Evolutionary conservation across 2,329 filamentous ascomycete genomes (phyloP).

Genomic region (Plectosphaerella plurivora): DNA sequence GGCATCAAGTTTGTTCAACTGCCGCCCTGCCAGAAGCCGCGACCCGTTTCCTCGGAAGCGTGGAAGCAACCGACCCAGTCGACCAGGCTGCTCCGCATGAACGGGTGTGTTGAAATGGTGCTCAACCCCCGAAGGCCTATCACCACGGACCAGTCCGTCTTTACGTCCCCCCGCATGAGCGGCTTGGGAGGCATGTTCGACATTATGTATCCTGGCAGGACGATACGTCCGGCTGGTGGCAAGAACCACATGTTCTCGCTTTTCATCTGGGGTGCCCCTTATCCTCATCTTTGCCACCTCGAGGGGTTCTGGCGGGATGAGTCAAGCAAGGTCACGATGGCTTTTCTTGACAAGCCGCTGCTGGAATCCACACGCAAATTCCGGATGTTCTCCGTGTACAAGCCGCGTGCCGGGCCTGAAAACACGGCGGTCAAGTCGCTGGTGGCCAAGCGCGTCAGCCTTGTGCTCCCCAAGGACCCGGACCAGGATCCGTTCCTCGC

Average conservation of each 20-base stretch:
- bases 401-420: constrained; percentile 29
- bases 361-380: constrained; percentile 37
- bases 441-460: constrained; percentile 40
- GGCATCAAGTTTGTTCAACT: constrained; percentile 39
- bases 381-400: constrained; percentile 40
- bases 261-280: neutral
- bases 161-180: constrained; percentile 18
- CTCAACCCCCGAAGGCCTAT: no score
- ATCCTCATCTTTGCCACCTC: neutral
- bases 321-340: constrained; percentile 26
- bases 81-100: constrained; percentile 34
- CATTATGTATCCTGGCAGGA: no score
- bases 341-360: constrained; percentile 44
- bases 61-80: constrained; percentile 30
- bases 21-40: constrained; percentile 34
- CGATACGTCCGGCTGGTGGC: no score
- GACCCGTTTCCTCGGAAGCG: neutral
- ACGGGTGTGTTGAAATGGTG: no score
- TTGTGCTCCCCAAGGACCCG: constrained; percentile 39
- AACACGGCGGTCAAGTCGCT: constrained; percentile 46
- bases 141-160: constrained; percentile 24
- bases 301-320: neutral
- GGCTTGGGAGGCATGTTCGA: no score
- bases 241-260: neutral
- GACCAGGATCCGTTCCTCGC: constrained; percentile 50